These are phyloP conservation scores for Phytophthora macrochlamydospora DNA, from an alignment of 352 stramenopile species.

Conservation along the genomic window DNA sequence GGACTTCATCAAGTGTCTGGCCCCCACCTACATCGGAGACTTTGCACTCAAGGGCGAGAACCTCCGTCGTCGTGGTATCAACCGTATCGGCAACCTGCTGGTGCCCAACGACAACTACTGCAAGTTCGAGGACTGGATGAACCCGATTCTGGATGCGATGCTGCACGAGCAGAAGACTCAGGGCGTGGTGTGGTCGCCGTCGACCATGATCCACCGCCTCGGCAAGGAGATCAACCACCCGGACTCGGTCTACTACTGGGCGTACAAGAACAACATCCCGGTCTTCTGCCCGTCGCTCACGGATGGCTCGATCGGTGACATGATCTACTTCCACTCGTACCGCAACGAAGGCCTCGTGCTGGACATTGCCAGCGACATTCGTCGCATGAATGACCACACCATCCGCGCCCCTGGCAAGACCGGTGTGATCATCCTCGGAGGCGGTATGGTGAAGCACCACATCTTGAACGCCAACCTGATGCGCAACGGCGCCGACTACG, in stretches of 20 bases:
- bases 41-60: constrained; percentile 95
- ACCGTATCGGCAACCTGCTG: constrained; percentile 99
- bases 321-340: constrained; percentile 99
- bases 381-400: constrained; percentile 97
- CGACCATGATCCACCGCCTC: constrained; percentile 96
- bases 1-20: constrained; percentile 99
- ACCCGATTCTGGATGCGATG: constrained; percentile 97
- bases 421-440: constrained; percentile 98
- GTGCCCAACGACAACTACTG: constrained; percentile 99
- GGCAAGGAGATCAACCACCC: constrained; percentile 98
- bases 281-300: constrained; percentile 99
- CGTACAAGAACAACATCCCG: constrained; percentile 99
- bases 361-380: constrained; percentile 98
- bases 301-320: constrained; percentile 99
- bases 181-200: constrained; percentile 95
- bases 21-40: constrained; percentile 98
- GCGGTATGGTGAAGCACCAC: constrained; percentile 98
- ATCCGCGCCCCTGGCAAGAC: constrained; percentile 94
- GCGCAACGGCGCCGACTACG: constrained; percentile 99
- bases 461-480: constrained; percentile 99
- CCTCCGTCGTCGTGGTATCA: constrained; percentile 96
- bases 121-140: constrained; percentile 97
- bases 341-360: constrained; percentile 97
- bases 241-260: constrained; percentile 99
- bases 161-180: constrained; percentile 96